phyloP scores from a whole-genome alignment of 75 land plant genomes.

The Pseudotsuga menziesii region DNA sequence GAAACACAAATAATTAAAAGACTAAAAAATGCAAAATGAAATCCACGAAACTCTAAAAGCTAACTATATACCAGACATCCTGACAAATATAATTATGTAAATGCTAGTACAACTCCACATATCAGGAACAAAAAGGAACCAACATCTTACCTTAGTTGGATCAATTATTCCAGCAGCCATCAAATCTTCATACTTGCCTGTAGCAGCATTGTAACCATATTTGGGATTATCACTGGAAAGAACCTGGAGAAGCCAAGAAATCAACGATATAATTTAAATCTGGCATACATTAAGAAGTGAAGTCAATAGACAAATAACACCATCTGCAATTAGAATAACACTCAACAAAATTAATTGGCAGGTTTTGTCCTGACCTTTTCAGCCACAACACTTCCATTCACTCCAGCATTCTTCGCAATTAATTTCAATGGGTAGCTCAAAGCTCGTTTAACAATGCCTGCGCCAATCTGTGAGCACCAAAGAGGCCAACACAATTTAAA shows the following conservation, averaged over 20 bases:
- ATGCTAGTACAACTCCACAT: not conserved
- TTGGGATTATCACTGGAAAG: conserved; percentile 62
- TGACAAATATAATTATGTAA: no score
- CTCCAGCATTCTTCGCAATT: conserved; percentile 81
- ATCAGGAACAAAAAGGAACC: not conserved
- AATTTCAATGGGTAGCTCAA: conserved; percentile 64
- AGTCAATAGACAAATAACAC: no score
- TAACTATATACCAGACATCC: no score
- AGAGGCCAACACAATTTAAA: not conserved
- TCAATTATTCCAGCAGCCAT: conserved; percentile 94
- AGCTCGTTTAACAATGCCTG: conserved; percentile 69
- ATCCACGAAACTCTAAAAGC: no score
- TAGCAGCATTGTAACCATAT: conserved; percentile 87
- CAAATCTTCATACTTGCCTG: conserved; percentile 78
- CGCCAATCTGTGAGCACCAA: conserved; percentile 40
- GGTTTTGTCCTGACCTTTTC: conserved; percentile 46
- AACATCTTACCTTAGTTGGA: conserved; percentile 49
- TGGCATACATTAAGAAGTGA: not conserved
- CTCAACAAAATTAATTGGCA: not conserved
- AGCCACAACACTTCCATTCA: conserved; percentile 66
- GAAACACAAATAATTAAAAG: no score
- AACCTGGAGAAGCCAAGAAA: conserved; percentile 35
- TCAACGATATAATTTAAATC: not conserved
- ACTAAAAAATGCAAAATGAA: no score
- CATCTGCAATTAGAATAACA: not conserved